Evolutionary conservation across 345 rosid genomes (phyloP), one percentile per base, ranked within the genome.

Genomic region (Aquilaria sinensis): DNA sequence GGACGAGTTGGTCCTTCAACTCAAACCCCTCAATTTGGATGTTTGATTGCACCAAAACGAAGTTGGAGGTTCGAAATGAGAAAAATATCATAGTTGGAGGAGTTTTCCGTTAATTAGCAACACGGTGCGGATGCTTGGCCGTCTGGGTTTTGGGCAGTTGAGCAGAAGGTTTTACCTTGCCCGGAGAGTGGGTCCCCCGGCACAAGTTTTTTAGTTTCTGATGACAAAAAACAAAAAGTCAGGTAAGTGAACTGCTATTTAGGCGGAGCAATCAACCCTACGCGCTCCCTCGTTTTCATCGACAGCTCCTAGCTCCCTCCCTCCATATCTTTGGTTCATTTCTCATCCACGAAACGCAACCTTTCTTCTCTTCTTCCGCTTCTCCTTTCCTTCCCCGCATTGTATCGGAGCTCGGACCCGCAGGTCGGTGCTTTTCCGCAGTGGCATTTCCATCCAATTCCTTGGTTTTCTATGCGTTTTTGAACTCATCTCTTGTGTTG

Each of bases 181-280:
- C 23, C 23, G 23, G 23, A 23, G 23, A 23, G 23, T 23, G 23
- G 23, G 23, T 23, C 23, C 23, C 23, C 23, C 23, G 23, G 23
- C 23, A 23, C 23, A 23, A 23, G 23, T 23, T 23, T 23, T 23
- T 23, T 23, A 23, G 0, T 23, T 23, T 23, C 23, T 23, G 23
- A 23, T 23, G 23, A 23, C 23, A 23, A 23, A 23, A 23, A 23
- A 23, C 23, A 23, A 23, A 23, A 23, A 23, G 43, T 37, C 5
- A 37, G 43, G 43, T 23, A 23, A 23, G 23, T 37, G 43, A 37
- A 7, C 43, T 37, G 43, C 7, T 1, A 62, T 41, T 32, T 5
- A 45, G 83, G 80, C 86, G 81, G 86, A 82, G 71, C 67, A 57
- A 67, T 70, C 81, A 66, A 72, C 64, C 58, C 5, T 47, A 43